phyloP scores from a whole-genome alignment of 768 basidiomycete genomes.

The Lactifluus hygrophoroides region DNA sequence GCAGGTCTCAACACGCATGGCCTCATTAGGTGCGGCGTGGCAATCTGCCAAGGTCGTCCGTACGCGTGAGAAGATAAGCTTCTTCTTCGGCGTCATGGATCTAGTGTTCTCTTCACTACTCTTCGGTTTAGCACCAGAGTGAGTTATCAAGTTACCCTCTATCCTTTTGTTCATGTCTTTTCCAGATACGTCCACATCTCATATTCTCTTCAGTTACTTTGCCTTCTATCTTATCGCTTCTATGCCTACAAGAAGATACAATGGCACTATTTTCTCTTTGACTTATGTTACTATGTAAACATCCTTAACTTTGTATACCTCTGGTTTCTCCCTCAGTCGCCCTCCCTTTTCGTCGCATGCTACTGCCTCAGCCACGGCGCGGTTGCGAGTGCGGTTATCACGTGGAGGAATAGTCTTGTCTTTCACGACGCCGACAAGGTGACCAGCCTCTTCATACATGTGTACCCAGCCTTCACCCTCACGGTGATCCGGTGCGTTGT shows the following conservation, averaged over 20 bases:
- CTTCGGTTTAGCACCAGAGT: slow-evolving; percentile 85
- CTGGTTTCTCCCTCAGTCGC: slow-evolving; percentile 77
- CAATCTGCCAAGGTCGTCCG: slow-evolving; percentile 84
- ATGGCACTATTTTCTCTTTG: slow-evolving; percentile 94
- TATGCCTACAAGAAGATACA: slow-evolving; percentile 87
- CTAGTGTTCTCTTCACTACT: slow-evolving; percentile 77
- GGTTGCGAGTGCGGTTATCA: slow-evolving; percentile 89
- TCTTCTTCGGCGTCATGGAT: slow-evolving; percentile 91
- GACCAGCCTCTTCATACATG: slow-evolving; percentile 90
- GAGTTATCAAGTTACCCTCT: slow-evolving; percentile 27
- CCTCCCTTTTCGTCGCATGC: slow-evolving; percentile 80
- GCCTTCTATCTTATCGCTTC: slow-evolving; percentile 73
- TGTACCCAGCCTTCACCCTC: slow-evolving; percentile 86
- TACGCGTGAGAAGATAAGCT: slow-evolving; percentile 78
- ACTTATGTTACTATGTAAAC: slow-evolving; percentile 89
- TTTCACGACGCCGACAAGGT: slow-evolving; percentile 98
- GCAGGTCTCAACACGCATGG: slow-evolving; percentile 78
- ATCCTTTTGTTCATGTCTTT: slow-evolving; percentile 17
- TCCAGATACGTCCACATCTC: slow-evolving; percentile 78
- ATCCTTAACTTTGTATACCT: slow-evolving; percentile 87
- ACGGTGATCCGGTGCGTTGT: slow-evolving; percentile 72
- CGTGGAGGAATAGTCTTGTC: slow-evolving; percentile 97
- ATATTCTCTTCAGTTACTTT: slow-evolving; percentile 70
- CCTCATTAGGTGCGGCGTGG: slow-evolving; percentile 75
- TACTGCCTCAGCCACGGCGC: slow-evolving; percentile 90